Conservation (phyloP, 73 alveolate genomes). For the Stentor coeruleus region DNA sequence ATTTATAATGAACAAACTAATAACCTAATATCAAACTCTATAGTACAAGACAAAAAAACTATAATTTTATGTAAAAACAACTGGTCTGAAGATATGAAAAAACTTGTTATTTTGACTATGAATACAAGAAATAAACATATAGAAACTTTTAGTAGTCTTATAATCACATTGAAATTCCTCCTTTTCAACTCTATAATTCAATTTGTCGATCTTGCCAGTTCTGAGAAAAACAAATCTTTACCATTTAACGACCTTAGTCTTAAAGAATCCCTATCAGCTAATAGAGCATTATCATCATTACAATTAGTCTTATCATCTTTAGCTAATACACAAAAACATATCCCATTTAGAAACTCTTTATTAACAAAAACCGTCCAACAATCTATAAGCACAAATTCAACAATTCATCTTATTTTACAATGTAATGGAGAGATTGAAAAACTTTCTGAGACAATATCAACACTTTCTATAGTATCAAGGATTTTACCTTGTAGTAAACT, state of each 20-base stretch:
- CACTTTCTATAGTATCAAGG: neutral
- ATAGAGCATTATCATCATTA: slow-evolving; percentile 51
- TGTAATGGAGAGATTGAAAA: neutral
- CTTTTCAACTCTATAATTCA: slow-evolving; percentile 26
- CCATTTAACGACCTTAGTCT: slow-evolving; percentile 62
- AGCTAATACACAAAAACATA: slow-evolving; percentile 52
- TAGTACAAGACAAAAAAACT: neutral
- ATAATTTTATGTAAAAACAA: neutral
- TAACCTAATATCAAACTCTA: neutral
- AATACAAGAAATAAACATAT: slow-evolving; percentile 77
- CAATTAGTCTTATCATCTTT: slow-evolving; percentile 52
- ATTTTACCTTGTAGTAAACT: too few species aligned
- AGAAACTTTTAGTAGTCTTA: slow-evolving; percentile 80
- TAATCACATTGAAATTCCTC: too few species aligned
- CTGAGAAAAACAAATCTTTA: slow-evolving; percentile 71
- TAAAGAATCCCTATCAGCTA: slow-evolving; percentile 58
- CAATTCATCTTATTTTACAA: neutral
- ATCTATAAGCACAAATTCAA: neutral
- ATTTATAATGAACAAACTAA: slow-evolving; percentile 24
- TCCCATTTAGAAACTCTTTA: slow-evolving; percentile 64
- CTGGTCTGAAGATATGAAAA: slow-evolving; percentile 73
- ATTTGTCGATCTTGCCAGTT: slow-evolving; percentile 88
- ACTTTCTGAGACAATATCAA: neutral
- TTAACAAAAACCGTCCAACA: slow-evolving; percentile 47
- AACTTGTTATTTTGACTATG: too few species aligned